Conservation (phyloP, 2,329 filamentous ascomycete genomes). For the Fusarium clavum region DNA sequence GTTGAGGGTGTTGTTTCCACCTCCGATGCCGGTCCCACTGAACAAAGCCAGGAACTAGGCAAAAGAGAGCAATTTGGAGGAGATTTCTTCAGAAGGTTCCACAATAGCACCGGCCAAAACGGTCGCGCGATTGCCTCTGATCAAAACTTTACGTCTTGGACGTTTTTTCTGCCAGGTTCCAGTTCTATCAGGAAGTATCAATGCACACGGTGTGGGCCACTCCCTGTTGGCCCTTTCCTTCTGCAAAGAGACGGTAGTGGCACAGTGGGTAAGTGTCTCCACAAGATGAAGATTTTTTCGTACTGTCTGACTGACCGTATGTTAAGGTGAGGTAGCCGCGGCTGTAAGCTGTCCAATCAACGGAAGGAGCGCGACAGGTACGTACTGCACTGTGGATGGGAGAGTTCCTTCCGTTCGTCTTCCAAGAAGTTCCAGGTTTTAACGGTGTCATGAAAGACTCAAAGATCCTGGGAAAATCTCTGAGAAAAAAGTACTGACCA, state of each 20-base stretch:
- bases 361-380: background rate
- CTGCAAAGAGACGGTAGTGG: constrained; percentile 19
- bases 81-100: constrained; percentile 20
- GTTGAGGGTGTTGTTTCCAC: constrained; percentile 13
- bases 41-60: constrained; percentile 33
- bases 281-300: constrained; percentile 38
- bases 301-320: constrained; percentile 29
- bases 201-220: constrained; percentile 26
- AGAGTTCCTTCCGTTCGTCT: constrained; percentile 26
- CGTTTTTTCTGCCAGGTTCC: constrained; percentile 16
- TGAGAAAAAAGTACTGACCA: constrained; percentile 22
- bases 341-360: constrained; percentile 16
- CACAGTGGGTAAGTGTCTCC: constrained; percentile 27
- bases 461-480: constrained; percentile 41
- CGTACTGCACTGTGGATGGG: constrained; percentile 5
- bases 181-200: constrained; percentile 6
- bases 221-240: background rate
- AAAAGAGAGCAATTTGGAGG: constrained; percentile 9
- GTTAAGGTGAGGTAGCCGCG: constrained; percentile 32
- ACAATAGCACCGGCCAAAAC: constrained; percentile 32
- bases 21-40: constrained; percentile 36
- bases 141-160: constrained; percentile 32
- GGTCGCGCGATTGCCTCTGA: constrained; percentile 9
- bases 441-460: constrained; percentile 19
- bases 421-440: constrained; percentile 22